Percentiles rank a stretch among this genome's conserved stretches.
Evolutionary conservation across 2,329 filamentous ascomycete genomes (phyloP).

Genomic region (Fusarium bulbicola): DNA sequence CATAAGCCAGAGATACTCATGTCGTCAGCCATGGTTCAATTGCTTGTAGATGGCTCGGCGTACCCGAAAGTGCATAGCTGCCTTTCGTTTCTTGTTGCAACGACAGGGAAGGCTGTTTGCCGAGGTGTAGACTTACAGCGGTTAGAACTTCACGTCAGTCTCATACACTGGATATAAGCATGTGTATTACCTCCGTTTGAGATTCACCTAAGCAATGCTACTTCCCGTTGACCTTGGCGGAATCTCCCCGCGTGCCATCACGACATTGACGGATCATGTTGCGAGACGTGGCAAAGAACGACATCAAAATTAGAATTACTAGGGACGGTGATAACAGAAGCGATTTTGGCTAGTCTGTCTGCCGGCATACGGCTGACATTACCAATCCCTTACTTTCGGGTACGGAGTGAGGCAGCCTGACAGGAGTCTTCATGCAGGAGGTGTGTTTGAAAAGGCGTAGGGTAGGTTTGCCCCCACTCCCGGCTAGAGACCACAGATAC

Average conservation of each 20-base stretch:
- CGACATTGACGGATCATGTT: background rate
- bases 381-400: background rate
- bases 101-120: background rate
- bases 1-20: background rate
- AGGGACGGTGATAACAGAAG: background rate
- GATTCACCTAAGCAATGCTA: background rate
- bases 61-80: background rate
- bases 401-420: background rate
- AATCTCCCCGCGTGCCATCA: background rate
- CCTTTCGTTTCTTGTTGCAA: background rate
- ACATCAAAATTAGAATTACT: background rate
- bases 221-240: accelerated
- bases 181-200: background rate
- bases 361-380: background rate
- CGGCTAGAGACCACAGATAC: background rate
- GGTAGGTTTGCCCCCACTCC: background rate
- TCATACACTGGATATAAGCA: background rate
- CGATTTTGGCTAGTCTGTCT: background rate
- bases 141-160: background rate
- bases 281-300: background rate
- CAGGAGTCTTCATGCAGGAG: background rate
- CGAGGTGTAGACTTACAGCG: background rate
- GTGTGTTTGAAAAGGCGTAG: background rate
- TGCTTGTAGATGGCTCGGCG: background rate
- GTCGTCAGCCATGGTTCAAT: background rate